phyloP scores from a whole-genome alignment of 257 asterid species.

The Salvia hispanica region DNA sequence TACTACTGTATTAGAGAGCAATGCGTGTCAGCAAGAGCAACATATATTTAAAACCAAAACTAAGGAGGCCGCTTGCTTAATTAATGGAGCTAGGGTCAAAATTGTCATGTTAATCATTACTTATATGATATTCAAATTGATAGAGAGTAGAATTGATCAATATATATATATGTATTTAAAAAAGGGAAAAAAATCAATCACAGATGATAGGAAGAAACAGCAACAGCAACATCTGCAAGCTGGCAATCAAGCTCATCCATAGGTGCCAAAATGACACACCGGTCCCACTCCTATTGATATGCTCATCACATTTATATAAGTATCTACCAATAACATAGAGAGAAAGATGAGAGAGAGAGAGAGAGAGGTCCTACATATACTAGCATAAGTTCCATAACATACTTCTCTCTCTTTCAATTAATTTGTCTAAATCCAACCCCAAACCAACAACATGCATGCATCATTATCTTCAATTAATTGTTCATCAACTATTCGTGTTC shows the following conservation, averaged over 20 bases:
- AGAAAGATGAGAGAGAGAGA: too few species aligned
- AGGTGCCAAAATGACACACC: constrained; percentile 45
- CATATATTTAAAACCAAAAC: background rate
- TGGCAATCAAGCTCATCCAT: constrained; percentile 41
- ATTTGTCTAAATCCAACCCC: too few species aligned
- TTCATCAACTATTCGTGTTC: too few species aligned
- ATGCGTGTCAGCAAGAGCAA: constrained; percentile 38
- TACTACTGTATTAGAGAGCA: background rate
- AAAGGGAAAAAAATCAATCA: constrained; percentile 26
- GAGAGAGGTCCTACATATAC: too few species aligned
- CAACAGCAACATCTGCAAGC: constrained; percentile 27
- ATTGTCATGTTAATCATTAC: constrained; percentile 16
- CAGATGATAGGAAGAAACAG: background rate
- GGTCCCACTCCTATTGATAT: constrained; percentile 23
- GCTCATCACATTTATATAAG: constrained; percentile 13
- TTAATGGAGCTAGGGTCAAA: constrained; percentile 21
- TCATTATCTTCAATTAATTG: background rate
- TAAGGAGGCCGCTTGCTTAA: too few species aligned
- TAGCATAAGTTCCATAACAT: too few species aligned
- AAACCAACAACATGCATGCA: background rate
- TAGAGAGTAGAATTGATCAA: background rate
- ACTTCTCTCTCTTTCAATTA: too few species aligned
- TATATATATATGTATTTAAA: background rate
- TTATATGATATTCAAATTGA: too few species aligned
- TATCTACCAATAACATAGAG: too few species aligned